Evolutionary conservation across 306 rosid species (phyloP).

Genomic region (Mimosa bimucronata): DNA sequence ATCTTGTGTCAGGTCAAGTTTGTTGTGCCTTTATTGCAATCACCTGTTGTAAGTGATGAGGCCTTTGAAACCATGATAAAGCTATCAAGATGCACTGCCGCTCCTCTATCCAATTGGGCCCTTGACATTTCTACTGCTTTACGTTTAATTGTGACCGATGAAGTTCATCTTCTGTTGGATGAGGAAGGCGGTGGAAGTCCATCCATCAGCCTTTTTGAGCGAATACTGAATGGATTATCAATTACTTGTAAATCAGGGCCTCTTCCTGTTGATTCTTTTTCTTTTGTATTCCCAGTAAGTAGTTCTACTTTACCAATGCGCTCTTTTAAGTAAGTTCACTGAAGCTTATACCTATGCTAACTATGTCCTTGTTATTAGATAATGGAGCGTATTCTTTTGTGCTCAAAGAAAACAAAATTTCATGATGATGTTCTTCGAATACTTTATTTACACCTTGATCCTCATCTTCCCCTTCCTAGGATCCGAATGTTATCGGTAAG

Average conservation of each 20-base stretch:
- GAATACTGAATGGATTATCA: conserved; percentile 75
- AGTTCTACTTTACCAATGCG: conserved; percentile 31
- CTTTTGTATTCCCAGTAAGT: conserved; percentile 92
- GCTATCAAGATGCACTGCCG: conserved; percentile 83
- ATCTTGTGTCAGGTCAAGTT: conserved; percentile 74
- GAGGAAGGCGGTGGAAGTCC: conserved; percentile 64
- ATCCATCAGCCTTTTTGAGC: conserved; percentile 69
- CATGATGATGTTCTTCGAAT: conserved; percentile 82
- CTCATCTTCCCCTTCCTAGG: conserved; percentile 92
- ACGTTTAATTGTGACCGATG: conserved; percentile 77
- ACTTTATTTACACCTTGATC: conserved; percentile 90
- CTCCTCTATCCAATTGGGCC: conserved; percentile 91
- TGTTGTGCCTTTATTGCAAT: conserved; percentile 84
- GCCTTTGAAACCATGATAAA: conserved; percentile 90
- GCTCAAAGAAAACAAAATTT: conserved; percentile 87
- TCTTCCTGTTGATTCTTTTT: conserved; percentile 95
- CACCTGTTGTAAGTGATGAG: conserved; percentile 79
- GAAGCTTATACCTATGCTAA: conserved; percentile 37
- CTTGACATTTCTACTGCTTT: conserved; percentile 91
- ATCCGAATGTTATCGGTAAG: conserved; percentile 87
- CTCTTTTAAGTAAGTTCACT: conserved; percentile 25
- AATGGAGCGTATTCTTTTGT: conserved; percentile 83
- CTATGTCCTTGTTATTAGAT: conserved; percentile 56
- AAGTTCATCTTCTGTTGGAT: conserved; percentile 65
- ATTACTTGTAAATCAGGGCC: conserved; percentile 88